Evolutionary conservation across 345 rosid genomes (phyloP).

Genomic region (Corchorus capsularis): DNA sequence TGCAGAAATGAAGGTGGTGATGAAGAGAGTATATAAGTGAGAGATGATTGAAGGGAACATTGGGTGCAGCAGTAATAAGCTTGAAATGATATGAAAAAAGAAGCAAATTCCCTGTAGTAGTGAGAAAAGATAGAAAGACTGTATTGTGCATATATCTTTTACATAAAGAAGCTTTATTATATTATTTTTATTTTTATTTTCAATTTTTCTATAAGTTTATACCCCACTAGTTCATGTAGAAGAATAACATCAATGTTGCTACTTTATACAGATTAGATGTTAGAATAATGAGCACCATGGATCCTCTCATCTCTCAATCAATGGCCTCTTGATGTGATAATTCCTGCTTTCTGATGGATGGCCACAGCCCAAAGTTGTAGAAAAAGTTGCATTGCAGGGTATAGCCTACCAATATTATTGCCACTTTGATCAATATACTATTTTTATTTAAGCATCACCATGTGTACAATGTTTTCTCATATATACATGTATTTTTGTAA

Average conservation of each 20-base stretch:
- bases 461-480: constrained; percentile 12
- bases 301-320: constrained; percentile 25
- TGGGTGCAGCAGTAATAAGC: constrained; percentile 38
- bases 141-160: constrained; percentile 48
- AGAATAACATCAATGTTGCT: constrained; percentile 28
- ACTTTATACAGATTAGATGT: constrained; percentile 28
- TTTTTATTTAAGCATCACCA: constrained; percentile 18
- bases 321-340: constrained; percentile 29
- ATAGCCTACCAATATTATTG: background rate
- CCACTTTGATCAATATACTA: constrained; percentile 5
- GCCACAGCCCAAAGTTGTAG: constrained; percentile 21
- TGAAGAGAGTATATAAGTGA: constrained; percentile 46
- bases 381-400: background rate
- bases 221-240: constrained; percentile 20
- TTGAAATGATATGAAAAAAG: constrained; percentile 32
- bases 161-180: constrained; percentile 65
- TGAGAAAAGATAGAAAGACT: constrained; percentile 29
- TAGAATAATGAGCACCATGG: constrained; percentile 27
- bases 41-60: constrained; percentile 38
- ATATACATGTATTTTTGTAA: constrained; percentile 11
- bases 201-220: background rate
- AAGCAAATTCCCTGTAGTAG: constrained; percentile 33
- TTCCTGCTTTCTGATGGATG: constrained; percentile 32
- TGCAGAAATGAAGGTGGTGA: constrained; percentile 42
- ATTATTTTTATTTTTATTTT: too few relatives aligned